phyloP scores from a whole-genome alignment of 306 rosid genomes.

The Vigna nakashimae region DNA sequence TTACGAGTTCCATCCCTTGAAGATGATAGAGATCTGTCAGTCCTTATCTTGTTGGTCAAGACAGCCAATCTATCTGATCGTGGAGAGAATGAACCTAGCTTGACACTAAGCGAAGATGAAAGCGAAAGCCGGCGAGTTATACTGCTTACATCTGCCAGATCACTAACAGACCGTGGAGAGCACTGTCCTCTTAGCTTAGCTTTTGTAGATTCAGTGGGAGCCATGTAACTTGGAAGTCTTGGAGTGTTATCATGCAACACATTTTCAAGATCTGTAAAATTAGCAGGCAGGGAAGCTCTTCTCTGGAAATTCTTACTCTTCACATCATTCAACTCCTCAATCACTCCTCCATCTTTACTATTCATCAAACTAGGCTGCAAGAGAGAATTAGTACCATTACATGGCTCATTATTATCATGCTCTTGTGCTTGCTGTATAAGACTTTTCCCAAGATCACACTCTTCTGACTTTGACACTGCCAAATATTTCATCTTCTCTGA shows the following conservation, averaged over 20 bases:
- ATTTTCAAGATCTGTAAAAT: slow-evolving; percentile 41
- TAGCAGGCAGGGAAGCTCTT: slow-evolving; percentile 53
- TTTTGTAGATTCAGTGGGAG: slow-evolving; percentile 58
- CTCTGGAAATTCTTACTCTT: slow-evolving; percentile 36
- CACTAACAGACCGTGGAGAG: slow-evolving; percentile 40
- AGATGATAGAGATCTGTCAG: slow-evolving; percentile 43
- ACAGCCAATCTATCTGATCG: slow-evolving; percentile 33
- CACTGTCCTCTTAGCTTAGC: slow-evolving; percentile 58
- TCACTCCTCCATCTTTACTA: slow-evolving; percentile 24
- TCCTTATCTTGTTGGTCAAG: slow-evolving; percentile 40
- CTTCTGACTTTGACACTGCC: slow-evolving; percentile 30
- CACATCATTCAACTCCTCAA: slow-evolving; percentile 38
- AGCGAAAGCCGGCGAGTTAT: slow-evolving; percentile 49
- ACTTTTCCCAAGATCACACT: slow-evolving; percentile 19
- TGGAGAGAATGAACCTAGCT: slow-evolving; percentile 44
- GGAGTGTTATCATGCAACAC: slow-evolving; percentile 31
- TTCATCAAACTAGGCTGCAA: slow-evolving; percentile 1
- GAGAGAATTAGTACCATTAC: slow-evolving; percentile 14
- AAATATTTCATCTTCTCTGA: slow-evolving; percentile 31
- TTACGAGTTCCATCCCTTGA: slow-evolving; percentile 49
- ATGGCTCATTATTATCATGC: slow-evolving; percentile 10
- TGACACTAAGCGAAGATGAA: slow-evolving; percentile 40
- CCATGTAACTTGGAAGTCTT: slow-evolving; percentile 55
- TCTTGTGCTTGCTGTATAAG: slow-evolving; percentile 22
- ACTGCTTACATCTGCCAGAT: slow-evolving; percentile 40